Conservation (phyloP, 2,329 filamentous ascomycete species). For the Cordyceps sp. region DNA sequence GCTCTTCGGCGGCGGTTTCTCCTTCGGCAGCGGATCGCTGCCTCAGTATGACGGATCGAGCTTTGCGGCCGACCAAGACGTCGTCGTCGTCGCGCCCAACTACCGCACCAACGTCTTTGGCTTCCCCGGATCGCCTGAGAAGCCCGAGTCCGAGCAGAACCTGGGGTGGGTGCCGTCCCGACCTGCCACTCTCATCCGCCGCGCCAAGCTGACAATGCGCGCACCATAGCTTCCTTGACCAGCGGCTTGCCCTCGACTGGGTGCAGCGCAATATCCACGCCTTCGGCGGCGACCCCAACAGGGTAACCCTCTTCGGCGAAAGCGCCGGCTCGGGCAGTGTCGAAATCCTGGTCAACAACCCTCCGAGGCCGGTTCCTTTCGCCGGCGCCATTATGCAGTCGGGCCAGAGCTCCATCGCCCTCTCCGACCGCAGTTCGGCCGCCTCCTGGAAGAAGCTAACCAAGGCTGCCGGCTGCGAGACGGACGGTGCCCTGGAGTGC, state of each 20-base stretch:
- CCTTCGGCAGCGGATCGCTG: conserved; percentile 16
- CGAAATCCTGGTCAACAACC: conserved; percentile 2
- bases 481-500: conserved; percentile 6
- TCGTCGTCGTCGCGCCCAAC: conserved; percentile 29
- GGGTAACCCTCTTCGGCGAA: conserved; percentile 46
- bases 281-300: conserved; percentile 45
- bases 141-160: conserved; percentile 1
- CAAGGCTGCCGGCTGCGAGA: conserved; percentile 3
- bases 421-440: neutral
- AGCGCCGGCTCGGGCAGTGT: conserved; percentile 37
- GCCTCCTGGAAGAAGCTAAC: conserved; percentile 7
- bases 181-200: neutral
- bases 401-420: conserved; percentile 3
- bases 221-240: conserved; percentile 19
- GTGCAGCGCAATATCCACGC: conserved; percentile 41
- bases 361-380: conserved; percentile 12
- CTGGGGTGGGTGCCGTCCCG: neutral
- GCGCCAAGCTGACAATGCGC: neutral
- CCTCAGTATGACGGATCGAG: conserved; percentile 22
- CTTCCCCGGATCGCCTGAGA: conserved; percentile 13
- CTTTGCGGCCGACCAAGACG: conserved; percentile 22
- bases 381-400: conserved; percentile 12
- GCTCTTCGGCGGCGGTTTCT: conserved; percentile 24
- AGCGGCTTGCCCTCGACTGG: conserved; percentile 40
- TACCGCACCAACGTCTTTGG: conserved; percentile 26